Conservation (phyloP, 257 asterid genomes). For the Handroanthus guayacan region DNA sequence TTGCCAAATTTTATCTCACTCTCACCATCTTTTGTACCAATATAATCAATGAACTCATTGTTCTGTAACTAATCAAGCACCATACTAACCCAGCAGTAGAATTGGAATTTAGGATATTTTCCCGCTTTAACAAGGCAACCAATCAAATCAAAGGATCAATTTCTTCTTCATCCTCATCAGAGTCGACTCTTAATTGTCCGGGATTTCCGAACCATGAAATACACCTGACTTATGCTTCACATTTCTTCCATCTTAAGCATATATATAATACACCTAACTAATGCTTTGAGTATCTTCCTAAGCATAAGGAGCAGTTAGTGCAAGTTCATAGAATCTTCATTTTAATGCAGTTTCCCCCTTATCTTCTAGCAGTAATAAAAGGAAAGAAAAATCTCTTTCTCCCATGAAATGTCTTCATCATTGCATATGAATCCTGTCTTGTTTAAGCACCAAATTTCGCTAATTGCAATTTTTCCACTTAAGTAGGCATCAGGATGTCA, state of each 20-base stretch:
- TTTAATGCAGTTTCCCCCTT: conserved; percentile 5
- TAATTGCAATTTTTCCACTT: not conserved
- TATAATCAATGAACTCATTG: not conserved
- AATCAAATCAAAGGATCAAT: not conserved
- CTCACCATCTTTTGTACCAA: not conserved
- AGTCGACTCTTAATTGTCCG: not conserved
- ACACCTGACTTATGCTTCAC: not conserved
- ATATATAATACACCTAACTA: not conserved
- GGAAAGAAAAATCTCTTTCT: not conserved
- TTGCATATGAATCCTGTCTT: not conserved
- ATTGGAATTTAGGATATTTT: not conserved
- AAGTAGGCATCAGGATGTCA: not conserved
- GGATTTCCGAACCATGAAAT: too few species aligned
- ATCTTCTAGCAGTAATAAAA: not conserved
- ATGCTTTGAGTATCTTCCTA: not conserved
- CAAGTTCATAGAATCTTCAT: not conserved
- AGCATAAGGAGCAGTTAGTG: not conserved
- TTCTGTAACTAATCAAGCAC: not conserved
- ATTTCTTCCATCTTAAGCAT: not conserved
- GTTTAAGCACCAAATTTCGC: not conserved
- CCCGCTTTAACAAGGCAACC: not conserved
- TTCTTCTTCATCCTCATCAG: not conserved
- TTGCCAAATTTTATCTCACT: not conserved
- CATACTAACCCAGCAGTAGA: not conserved
- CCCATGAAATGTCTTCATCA: not conserved